Base-by-base conservation (phyloP, 176 grass and related monocot genomes). In the Aechmea fasciata region DNA sequence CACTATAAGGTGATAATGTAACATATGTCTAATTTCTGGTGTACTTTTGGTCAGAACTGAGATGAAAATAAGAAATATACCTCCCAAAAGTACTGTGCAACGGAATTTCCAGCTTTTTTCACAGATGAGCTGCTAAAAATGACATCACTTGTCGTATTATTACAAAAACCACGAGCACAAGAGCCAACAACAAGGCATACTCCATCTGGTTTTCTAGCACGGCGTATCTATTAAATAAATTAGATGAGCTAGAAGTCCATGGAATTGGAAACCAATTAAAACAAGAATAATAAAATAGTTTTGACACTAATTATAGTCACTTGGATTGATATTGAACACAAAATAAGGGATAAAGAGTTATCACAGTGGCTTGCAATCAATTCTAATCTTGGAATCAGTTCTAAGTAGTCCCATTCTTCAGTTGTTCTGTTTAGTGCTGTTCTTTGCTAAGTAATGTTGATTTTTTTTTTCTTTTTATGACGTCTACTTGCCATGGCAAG, bases 81-180 rank as follows among this genome's bases (percentile, higher is more conserved):
- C 89, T 97, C 93, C 93, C 93, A 97, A 47, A 97, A 97, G 11
- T 90, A 87, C 29, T 97, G 93, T 48, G 90, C 83, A 50, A 66
- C 73, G 13, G 83, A 85, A 74, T 85, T 82, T 83, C 79, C 76
- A 49, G 83, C 77, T 47, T 28, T 85, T 24, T 81, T 87, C 12
- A 83, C 65, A 69, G 93, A 90, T 57, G 85, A 92, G 71, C 81
- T 87, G 49, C 88, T 92, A 69, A 85, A 97, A 75, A 97, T 92
- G 59, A 97, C 64, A 79, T 97, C 93, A 69, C 89, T 79, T 64
- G 85, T 85, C 66, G 73, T 79, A 67, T 92, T 97, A 76, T 68
- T 75, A 29, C 20, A 55, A 81, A 97, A 97, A 75, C 93, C 93
- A 87, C 66, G 83, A 81, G 83, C 85, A 47, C 83, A 90, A 87